These are phyloP conservation scores for Starmerella cellae DNA, from an alignment of 805 yeast genomes.

Conservation along the genomic window DNA sequence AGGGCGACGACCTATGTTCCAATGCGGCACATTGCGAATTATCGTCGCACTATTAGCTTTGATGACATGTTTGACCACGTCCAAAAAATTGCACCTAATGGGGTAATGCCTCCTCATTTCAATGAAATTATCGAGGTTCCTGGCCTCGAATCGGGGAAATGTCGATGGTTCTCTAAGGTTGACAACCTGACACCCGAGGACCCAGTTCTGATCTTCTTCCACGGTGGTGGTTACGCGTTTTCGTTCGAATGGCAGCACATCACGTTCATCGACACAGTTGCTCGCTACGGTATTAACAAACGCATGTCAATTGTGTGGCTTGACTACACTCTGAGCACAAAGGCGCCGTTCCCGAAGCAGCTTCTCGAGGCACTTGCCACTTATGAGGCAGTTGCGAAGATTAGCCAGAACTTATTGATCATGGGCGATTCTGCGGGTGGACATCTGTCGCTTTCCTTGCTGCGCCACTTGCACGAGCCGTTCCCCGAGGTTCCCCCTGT, in stretches of 20 bases:
- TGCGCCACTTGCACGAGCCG: constrained; percentile 2
- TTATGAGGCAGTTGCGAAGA: constrained; percentile 16
- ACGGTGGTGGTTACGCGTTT: constrained; percentile 22
- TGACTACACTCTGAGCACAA: constrained; percentile 23
- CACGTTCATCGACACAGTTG: constrained; percentile 3
- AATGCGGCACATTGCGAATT: no score
- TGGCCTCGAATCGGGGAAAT: constrained; percentile 1
- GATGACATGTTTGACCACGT: neutral
- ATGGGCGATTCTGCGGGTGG: constrained; percentile 28
- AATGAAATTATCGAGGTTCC: constrained; percentile 4
- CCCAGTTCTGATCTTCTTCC: constrained; percentile 19
- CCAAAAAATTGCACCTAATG: neutral
- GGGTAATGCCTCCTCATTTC: constrained; percentile 3
- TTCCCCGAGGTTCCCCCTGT: constrained; percentile 4
- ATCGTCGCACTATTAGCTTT: no score
- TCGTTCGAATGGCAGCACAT: constrained; percentile 6
- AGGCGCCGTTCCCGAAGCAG: constrained; percentile 22
- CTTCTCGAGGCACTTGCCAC: constrained; percentile 19
- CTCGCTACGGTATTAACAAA: constrained; percentile 4
- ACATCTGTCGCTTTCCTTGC: constrained; percentile 18
- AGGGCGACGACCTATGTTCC: neutral
- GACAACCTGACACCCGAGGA: constrained; percentile 15
- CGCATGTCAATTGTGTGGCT: constrained; percentile 20
- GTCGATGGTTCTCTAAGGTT: constrained; percentile 18
- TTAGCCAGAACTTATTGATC: constrained; percentile 18